Conservation (phyloP, 768 basidiomycete genomes). For the Tulasnella sp. region DNA sequence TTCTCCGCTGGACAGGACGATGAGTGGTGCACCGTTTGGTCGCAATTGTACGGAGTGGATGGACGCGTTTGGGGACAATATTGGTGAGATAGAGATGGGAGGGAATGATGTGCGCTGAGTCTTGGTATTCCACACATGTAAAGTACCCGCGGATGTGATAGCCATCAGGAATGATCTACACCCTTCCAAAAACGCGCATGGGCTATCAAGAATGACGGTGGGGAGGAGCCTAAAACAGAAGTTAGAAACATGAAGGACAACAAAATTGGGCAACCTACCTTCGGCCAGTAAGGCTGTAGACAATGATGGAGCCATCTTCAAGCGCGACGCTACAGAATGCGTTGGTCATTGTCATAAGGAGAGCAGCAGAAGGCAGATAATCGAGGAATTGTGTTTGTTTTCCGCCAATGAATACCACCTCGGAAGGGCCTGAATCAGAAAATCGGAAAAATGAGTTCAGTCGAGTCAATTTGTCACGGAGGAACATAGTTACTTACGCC, state of each 20-base stretch:
- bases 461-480: not conserved
- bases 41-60: constrained; percentile 56
- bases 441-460: not conserved
- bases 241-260: constrained; percentile 1
- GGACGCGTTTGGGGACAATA: constrained; percentile 43
- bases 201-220: constrained; percentile 55
- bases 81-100: constrained; percentile 45
- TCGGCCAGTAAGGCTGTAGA: constrained; percentile 76
- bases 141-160: constrained; percentile 54
- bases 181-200: constrained; percentile 55
- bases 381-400: constrained; percentile 81
- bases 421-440: constrained; percentile 39
- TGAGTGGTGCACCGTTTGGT: constrained; percentile 65
- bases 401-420: constrained; percentile 49
- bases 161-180: constrained; percentile 52
- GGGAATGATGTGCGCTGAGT: constrained; percentile 51
- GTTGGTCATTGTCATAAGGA: constrained; percentile 49
- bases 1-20: constrained; percentile 64
- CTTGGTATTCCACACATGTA: constrained; percentile 74
- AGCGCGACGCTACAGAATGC: constrained; percentile 62
- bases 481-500: constrained; percentile 30
- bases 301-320: constrained; percentile 65
- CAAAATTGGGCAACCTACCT: constrained; percentile 37
- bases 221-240: constrained; percentile 51
- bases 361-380: constrained; percentile 62